Evolutionary conservation across 1,139 yeast species (phyloP), one percentile per base, ranked within the genome.

Genomic region (Magnusiomyces tetraspermus): DNA sequence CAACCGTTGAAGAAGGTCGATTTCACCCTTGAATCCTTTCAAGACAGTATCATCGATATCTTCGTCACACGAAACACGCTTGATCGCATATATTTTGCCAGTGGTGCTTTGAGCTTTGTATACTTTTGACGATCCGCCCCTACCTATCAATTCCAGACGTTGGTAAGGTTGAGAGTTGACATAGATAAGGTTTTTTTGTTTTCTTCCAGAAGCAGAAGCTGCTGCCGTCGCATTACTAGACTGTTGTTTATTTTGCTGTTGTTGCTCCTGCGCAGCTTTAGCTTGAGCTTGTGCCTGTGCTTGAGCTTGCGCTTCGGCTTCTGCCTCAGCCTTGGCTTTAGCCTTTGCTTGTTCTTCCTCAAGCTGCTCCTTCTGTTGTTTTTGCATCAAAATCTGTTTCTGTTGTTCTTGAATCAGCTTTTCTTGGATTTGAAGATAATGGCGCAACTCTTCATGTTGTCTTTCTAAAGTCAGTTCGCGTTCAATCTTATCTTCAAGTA

Each of bases 81-180:
- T 92, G 48, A 92, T 74, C 0, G 98, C 98, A 67, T 78, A 87
- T 1, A 79, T 69, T 59, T 77, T 78, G 41, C 65, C 64, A 52
- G 75, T 76, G 3, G 74, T 66, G 0, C 82, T 73, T 58, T 80
- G 83, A 0, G 85, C 96, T 60, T 85, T 84, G 71, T 84, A 92
- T 17, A 92, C 98, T 63, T 85, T 87, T 0, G 97, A 89, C 0
- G 97, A 79, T 0, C 98, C 98, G 36, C 98, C 98, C 62, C 85
- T 77, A 15, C 98, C 98, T 19, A 92, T 68, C 21, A 86, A 71
- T 61, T 88, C 96, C 23, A 87, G 70, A 54, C 84, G 78, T 60
- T 85, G 94, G 63, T 87, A 90, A 44, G 76, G 76, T 45, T 75
- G 74, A 2, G 79, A 82, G 64, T 88, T 86, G 1, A 82, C 76